Evolutionary conservation across 768 basidiomycete species (phyloP).

Genomic region (Psilocybe sp.): DNA sequence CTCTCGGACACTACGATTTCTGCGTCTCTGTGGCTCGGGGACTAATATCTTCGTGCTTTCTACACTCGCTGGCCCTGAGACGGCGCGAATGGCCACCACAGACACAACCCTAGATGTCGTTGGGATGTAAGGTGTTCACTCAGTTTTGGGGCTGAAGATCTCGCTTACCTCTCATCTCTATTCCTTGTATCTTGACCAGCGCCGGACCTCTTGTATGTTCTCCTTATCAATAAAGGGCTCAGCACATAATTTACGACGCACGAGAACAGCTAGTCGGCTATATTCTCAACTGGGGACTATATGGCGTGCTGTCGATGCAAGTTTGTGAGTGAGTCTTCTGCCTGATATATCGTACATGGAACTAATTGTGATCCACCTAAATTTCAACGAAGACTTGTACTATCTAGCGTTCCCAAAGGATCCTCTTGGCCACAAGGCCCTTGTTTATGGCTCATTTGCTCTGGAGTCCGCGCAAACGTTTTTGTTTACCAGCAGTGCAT

Average conservation of each 20-base stretch:
- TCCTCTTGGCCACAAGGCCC: conserved; percentile 4
- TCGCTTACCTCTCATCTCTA: no score
- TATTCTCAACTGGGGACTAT: conserved; percentile 17
- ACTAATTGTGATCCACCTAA: background rate
- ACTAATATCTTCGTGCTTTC: no score
- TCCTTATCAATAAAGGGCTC: background rate
- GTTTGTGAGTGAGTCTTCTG: conserved; percentile 12
- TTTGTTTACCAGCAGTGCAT: conserved; percentile 15
- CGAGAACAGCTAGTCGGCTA: conserved; percentile 14
- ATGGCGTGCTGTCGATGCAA: conserved; percentile 19
- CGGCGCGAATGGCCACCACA: no score
- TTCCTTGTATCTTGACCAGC: background rate
- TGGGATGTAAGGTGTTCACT: no score
- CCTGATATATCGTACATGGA: background rate
- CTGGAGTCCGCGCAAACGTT: conserved; percentile 16
- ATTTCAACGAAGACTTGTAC: conserved; percentile 15
- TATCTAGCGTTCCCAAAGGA: conserved; percentile 22
- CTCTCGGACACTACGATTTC: no score
- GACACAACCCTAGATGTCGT: no score
- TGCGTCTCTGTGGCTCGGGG: no score
- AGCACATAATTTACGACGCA: background rate
- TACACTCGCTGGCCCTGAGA: no score
- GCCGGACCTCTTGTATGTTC: conserved; percentile 12
- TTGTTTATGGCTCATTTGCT: conserved; percentile 13
- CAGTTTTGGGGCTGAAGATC: no score